Percentiles rank a stretch among this genome's conserved stretches.
These are phyloP conservation scores for Psilocybe tampanensis DNA, from an alignment of 768 basidiomycete genomes.

Conservation along the genomic window DNA sequence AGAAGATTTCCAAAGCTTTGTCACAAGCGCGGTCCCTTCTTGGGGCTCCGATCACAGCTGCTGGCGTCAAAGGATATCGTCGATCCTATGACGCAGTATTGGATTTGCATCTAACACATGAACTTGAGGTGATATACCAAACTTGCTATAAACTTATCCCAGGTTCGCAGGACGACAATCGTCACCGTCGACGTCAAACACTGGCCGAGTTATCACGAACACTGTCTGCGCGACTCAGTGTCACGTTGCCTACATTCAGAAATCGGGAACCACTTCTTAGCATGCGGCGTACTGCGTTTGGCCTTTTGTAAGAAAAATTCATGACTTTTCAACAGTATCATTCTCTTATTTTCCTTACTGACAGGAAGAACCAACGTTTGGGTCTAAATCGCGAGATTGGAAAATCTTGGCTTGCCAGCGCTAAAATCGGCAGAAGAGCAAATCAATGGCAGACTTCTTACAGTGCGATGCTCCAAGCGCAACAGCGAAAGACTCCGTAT, in stretches of 20 bases:
- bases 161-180: constrained; percentile 38
- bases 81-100: constrained; percentile 86
- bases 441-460: constrained; percentile 97
- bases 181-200: constrained; percentile 33
- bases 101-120: constrained; percentile 84
- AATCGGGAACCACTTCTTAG: constrained; percentile 87
- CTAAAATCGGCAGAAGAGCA: constrained; percentile 96
- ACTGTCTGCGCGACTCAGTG: constrained; percentile 68
- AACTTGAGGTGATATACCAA: constrained; percentile 71
- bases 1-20: constrained; percentile 50
- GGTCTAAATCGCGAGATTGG: constrained; percentile 66
- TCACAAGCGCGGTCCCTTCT: constrained; percentile 69
- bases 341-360: constrained; percentile 9
- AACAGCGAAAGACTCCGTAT: constrained; percentile 68
- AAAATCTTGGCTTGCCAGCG: constrained; percentile 86
- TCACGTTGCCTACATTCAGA: constrained; percentile 85
- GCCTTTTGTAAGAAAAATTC: constrained; percentile 54
- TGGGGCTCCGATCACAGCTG: constrained; percentile 82
- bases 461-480: constrained; percentile 90
- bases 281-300: constrained; percentile 85
- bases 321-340: background rate
- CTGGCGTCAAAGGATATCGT: constrained; percentile 78
- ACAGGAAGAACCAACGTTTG: constrained; percentile 36
- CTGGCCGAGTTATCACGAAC: constrained; percentile 47
- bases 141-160: constrained; percentile 40